These are phyloP conservation scores for Entomophthora muscae DNA, from an alignment of 371 early-diverging fungal genomes.

Conservation along the genomic window DNA sequence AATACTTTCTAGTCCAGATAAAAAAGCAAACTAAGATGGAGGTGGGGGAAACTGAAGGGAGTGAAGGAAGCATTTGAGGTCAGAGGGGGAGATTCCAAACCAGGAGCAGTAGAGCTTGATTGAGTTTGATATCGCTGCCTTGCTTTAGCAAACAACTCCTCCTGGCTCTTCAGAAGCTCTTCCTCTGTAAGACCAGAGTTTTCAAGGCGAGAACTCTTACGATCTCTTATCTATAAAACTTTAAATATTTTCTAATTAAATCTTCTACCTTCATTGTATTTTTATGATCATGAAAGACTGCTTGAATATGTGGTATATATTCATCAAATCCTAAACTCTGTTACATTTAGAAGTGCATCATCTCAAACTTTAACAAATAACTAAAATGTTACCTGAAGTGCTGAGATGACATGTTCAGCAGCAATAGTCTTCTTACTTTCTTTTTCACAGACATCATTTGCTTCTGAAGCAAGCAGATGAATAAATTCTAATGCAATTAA, in stretches of 20 bases:
- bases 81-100: no score
- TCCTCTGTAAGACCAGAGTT: conserved; percentile 82
- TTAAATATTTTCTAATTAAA: conserved; percentile 27
- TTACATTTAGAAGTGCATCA: no score
- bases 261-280: conserved; percentile 53
- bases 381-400: conserved; percentile 45
- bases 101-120: no score
- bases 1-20: no score
- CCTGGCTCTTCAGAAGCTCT: conserved; percentile 76
- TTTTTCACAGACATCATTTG: conserved; percentile 95
- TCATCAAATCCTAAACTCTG: conserved; percentile 79
- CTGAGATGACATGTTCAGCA: conserved; percentile 87
- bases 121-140: conserved; percentile 48
- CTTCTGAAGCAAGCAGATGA: conserved; percentile 80
- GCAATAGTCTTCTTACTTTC: conserved; percentile 96
- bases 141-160: conserved; percentile 86
- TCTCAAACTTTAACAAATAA: neutral
- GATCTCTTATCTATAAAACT: no score
- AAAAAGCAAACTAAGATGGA: no score
- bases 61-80: no score
- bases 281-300: conserved; percentile 76
- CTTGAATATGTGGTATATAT: conserved; percentile 76
- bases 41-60: no score
- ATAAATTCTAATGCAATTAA: conserved; percentile 56
- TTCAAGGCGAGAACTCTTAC: conserved; percentile 66